Evolutionary conservation across 495 filamentous ascomycete genomes (phyloP), one percentile per base, ranked within the genome.

Genomic region (Aspergillus hancockii): DNA sequence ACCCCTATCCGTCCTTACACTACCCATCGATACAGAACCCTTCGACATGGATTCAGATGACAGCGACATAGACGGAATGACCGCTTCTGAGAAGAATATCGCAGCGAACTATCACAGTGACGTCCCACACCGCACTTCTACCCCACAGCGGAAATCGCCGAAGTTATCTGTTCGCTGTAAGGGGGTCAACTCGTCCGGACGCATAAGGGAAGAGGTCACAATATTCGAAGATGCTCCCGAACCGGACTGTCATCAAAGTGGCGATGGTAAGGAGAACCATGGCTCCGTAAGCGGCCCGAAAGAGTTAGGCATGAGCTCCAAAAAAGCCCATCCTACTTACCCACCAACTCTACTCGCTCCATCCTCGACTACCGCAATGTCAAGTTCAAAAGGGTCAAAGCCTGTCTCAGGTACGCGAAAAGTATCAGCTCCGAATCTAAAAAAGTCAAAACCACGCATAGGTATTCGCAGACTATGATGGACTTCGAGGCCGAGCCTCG

Each of bases 1-100:
- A n/a, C 71, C 76, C n/a, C 59, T 80, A 51, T 70, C 75, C 55
- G 66, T 79, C 50, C 61, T 78, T 38, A 65, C 71, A 36, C 60
- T 69, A n/a, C 62, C 70, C 5, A 45, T 73, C 4, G 73, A 76
- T 49, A 50, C 60, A 22, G 73, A 76, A 47, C 61, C 61, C 5
- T 62, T 58, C 34, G 21, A 49, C 22, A 49, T 51, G 49, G 64
- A 62, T 3, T 38, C 55, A 52, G 61, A 65, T 12, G 57, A 60
- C 23, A 55, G 51, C 36, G 49, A 41, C 22, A n/a, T 16, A 22
- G 61, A 72, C 31, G 58, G 57, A 19, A 68, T 72, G 65, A 70
- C 69, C 25, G 65, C 68, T 8, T 79, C 79, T 0, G 75, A 79
- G 36, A 62, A 71, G 58, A 81, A 81, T 47, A 77, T 81, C 46